These are phyloP conservation scores for Takashimella koratensis DNA, from an alignment of 1,284 basidiomycete genomes.

Conservation along the genomic window DNA sequence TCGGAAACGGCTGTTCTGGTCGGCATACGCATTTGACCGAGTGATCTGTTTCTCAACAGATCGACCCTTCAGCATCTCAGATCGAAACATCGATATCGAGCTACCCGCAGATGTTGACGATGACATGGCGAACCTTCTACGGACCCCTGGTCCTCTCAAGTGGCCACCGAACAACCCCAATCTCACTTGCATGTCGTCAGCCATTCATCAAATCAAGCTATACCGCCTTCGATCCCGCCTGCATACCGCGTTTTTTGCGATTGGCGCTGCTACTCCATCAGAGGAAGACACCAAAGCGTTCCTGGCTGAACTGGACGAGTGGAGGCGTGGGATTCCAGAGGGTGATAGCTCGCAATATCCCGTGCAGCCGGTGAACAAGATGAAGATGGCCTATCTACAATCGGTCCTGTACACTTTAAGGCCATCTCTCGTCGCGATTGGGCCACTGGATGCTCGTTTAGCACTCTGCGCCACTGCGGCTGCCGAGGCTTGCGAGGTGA, in stretches of 20 bases:
- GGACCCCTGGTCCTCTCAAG: neutral
- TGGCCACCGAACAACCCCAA: neutral
- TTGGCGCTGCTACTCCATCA: constrained; percentile 4
- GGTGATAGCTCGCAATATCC: neutral
- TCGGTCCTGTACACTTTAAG: constrained; percentile 12
- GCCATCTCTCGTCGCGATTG: constrained; percentile 8
- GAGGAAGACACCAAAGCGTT: constrained; percentile 8
- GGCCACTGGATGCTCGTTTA: constrained; percentile 11
- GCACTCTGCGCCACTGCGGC: constrained; percentile 17
- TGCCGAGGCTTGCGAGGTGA: constrained; percentile 20
- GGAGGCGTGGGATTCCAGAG: constrained; percentile 12
- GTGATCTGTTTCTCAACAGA: constrained; percentile 13
- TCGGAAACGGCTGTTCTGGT: constrained; percentile 15
- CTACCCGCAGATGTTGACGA: constrained; percentile 8
- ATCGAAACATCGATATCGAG: constrained; percentile 10
- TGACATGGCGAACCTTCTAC: neutral
- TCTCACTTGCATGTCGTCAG: constrained; percentile 14
- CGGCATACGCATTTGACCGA: constrained; percentile 12
- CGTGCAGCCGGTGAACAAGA: constrained; percentile 10
- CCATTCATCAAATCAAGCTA: constrained; percentile 12
- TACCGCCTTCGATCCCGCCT: constrained; percentile 14
- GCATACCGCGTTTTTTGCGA: constrained; percentile 8
- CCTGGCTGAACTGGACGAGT: constrained; percentile 16
- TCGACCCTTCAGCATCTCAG: constrained; percentile 9
- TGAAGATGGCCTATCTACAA: constrained; percentile 16